Percentiles rank a stretch among this genome's conserved stretches.
Conservation (phyloP, 2,329 filamentous ascomycete genomes). For the Sporothrix protearum region DNA sequence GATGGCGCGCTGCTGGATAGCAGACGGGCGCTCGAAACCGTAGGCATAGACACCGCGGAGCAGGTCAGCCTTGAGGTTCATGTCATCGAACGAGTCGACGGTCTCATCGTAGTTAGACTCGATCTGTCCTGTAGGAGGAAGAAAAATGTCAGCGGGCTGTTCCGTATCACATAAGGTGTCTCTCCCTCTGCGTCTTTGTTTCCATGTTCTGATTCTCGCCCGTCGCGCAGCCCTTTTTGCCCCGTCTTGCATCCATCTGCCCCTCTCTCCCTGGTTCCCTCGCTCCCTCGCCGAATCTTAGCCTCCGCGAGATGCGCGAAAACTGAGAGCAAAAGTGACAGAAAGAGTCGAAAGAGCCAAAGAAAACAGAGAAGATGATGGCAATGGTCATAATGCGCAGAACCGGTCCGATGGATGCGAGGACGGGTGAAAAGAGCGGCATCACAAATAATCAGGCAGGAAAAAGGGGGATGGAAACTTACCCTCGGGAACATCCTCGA, state of each 20-base stretch:
- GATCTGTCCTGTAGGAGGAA: conserved; percentile 72
- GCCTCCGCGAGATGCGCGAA: neutral
- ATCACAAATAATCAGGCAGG: neutral
- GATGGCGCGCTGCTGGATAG: conserved; percentile 99
- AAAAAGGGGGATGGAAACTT: conserved; percentile 45
- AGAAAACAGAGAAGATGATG: neutral
- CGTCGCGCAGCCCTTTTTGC: neutral
- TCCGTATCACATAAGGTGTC: neutral
- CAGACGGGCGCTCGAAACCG: conserved; percentile 99
- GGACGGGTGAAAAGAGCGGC: neutral
- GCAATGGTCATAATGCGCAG: neutral
- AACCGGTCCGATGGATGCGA: neutral
- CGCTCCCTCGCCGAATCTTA: neutral
- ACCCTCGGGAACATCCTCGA: conserved; percentile 97
- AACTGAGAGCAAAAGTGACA: neutral
- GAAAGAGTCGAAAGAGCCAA: neutral
- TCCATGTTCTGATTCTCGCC: neutral
- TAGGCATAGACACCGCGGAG: conserved; percentile 99
- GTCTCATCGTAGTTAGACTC: conserved; percentile 99
- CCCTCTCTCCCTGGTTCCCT: conserved; percentile 6
- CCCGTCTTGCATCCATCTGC: neutral
- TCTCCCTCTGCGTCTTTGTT: too few relatives aligned
- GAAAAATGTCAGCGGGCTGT: neutral
- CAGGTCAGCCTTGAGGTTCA: conserved; percentile 95
- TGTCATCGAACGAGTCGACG: conserved; percentile 97